A percentile compares a stretch with the other conserved stretches of the same genome.
Evolutionary conservation across 495 filamentous ascomycete genomes (phyloP).

Genomic region (Sphaerosporella brunnea): DNA sequence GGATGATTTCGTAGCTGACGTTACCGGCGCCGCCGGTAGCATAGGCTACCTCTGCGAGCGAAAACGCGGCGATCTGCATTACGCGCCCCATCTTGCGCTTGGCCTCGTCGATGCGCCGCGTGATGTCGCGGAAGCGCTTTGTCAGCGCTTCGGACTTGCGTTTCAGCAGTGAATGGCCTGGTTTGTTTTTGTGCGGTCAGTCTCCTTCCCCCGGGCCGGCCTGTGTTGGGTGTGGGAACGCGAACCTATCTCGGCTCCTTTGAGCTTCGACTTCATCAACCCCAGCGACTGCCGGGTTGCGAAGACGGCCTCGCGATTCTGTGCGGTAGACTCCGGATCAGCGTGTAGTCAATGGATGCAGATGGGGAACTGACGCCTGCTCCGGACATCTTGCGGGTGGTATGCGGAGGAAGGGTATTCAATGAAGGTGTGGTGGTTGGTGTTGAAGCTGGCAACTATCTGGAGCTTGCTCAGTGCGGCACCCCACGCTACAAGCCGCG

Average conservation of each 20-base stretch:
- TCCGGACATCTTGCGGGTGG: slow-evolving; percentile 37
- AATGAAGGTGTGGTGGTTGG: not conserved
- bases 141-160: slow-evolving; percentile 86
- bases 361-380: slow-evolving; percentile 33
- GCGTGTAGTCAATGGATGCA: not conserved
- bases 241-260: slow-evolving; percentile 62
- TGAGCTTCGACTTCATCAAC: slow-evolving; percentile 96
- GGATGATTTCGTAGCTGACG: slow-evolving; percentile 91
- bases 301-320: slow-evolving; percentile 91
- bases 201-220: no score
- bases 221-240: not conserved
- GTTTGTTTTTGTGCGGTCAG: not conserved
- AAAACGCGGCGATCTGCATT: slow-evolving; percentile 98
- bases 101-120: slow-evolving; percentile 88
- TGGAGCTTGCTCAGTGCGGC: no score
- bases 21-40: slow-evolving; percentile 67
- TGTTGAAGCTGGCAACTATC: not conserved
- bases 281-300: slow-evolving; percentile 92
- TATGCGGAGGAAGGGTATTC: not conserved
- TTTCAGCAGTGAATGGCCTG: slow-evolving; percentile 70
- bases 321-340: not conserved
- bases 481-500: no score
- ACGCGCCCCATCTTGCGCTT: slow-evolving; percentile 99
- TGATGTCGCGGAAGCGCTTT: slow-evolving; percentile 64
- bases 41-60: slow-evolving; percentile 92